Base-by-base conservation (phyloP, 1,139 yeast species). In the Zygosaccharomyces pseudobailii region DNA sequence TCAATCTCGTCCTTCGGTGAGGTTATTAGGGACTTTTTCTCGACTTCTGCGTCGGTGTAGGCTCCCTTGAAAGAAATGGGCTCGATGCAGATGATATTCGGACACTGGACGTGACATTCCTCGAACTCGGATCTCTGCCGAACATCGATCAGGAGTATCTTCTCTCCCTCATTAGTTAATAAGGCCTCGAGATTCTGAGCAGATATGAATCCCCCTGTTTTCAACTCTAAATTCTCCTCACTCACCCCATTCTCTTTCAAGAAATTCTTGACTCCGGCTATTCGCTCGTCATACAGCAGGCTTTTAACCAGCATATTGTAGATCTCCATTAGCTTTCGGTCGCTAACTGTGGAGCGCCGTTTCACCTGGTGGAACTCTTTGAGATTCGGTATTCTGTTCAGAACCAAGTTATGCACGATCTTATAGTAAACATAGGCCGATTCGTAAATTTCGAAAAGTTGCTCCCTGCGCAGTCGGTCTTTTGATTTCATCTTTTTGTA, bases 11-110 rank as follows among this genome's bases (percentile, higher is more conserved):
- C 66, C 7, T 72, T 71, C 1, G 87, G 80, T 5, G 85, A 69
- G 5, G 74, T 72, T 30, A 79, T 65, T 34, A 78, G 69, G 23
- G 90, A 70, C 30, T 78, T 68, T 32, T 73, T 76, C 55, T 83
- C 86, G 25, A 88, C 64, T 46, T 82, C 87, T 43, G 67, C 70
- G 56, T 84, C 90, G 2, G 75, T 72, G 52, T 75, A 71, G 6
- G 69, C 67, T 3, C 69, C 64, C 24, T 74, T 65, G 34, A 78
- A 66, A 5, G 80, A 71, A 4, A 78, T 68, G 0, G 96, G 96
- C 48, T 86, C 95, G 10, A 88, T 76, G 61, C 89, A 84, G 17
- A 86, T 75, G 6, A 83, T 65, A 41, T 82, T 76, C 1, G 69
- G 63, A 6, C 50, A 68, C 20, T 74, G 72, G 28, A 89, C 78